Evolutionary conservation across 2,329 filamentous ascomycete species (phyloP), one percentile per base, ranked within the genome.

Genomic region (Bipolaris oryzae): DNA sequence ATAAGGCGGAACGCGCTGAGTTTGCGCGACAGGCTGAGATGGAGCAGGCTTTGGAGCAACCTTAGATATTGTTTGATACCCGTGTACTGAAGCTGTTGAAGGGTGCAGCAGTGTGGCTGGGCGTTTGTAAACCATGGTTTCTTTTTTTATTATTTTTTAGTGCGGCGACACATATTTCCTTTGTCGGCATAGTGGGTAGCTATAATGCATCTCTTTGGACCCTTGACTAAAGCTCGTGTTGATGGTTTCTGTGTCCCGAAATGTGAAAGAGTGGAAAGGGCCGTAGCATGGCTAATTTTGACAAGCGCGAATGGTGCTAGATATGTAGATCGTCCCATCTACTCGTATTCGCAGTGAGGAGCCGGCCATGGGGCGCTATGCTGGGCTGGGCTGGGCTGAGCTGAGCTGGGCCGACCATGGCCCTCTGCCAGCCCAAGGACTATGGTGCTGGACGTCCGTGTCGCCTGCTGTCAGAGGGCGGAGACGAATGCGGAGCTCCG

Each of bases 1-100:
- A 79, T 50, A 52, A 58, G 15, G 68, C 67, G 21, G 73, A 76
- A 54, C 66, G 76, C 13, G 68, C 66, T 0, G 72, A 68, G 7
- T 80, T 79, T 55, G 45, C 74, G 18, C 67, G 63, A 34, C 48
- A 52, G 7, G 67, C 70, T 20, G 69, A 74, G 43, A 49, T 21
- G 33, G 56, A 60, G 28, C 62, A 67, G 16, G 53, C 55, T 1
- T 18, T 62, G n/a, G 21, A 50, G 9, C 45, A 53, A 39, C 42
- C 46, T 10, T 60, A 59, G 39, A 25, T 16, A 21, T 7, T n/a
- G 13, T 11, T 4, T 18, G 20, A 7, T 11, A 18, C 39, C 16
- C 41, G 35, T 50, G 31, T 38, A 37, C 37, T 54, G 28, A 16
- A 25, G 41, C 39, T 25, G 41, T 21, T 21, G 20, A 23, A 42